Conservation (phyloP, 1,284 basidiomycete species). For the Ceratorhiza oryzae-sativae region DNA sequence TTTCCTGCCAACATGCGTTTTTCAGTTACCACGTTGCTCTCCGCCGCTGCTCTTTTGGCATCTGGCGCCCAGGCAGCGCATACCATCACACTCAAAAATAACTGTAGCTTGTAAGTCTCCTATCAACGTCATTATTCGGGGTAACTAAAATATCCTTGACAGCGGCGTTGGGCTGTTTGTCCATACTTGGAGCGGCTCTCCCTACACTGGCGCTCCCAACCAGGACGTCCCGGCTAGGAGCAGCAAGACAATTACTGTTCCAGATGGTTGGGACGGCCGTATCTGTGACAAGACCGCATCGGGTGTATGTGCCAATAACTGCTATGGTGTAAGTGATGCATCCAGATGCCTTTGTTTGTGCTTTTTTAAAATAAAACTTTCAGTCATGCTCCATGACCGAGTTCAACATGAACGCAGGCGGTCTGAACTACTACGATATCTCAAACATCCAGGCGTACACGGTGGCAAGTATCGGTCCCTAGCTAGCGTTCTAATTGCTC, state of each 20-base stretch:
- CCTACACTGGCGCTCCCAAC: conserved; percentile 17
- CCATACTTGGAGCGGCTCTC: conserved; percentile 28
- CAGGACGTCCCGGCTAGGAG: conserved; percentile 9
- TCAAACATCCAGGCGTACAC: conserved; percentile 39
- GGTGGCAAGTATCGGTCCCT: conserved; percentile 4
- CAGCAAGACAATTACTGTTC: conserved; percentile 28
- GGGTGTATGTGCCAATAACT: conserved; percentile 36
- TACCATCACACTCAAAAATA: conserved; percentile 22
- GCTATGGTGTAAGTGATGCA: conserved; percentile 28
- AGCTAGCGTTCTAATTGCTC: neutral
- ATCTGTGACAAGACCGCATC: conserved; percentile 38
- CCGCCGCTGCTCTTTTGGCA: conserved; percentile 7
- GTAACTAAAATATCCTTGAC: neutral
- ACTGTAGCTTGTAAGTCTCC: conserved; percentile 14
- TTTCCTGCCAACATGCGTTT: conserved; percentile 27
- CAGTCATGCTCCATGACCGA: conserved; percentile 28
- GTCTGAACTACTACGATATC: conserved; percentile 39
- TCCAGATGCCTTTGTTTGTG: neutral
- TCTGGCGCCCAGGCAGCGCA: conserved; percentile 21
- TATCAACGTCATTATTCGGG: neutral
- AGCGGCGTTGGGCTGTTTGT: conserved; percentile 5
- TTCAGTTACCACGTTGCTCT: neutral
- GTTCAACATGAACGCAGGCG: conserved; percentile 37
- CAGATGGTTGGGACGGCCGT: conserved; percentile 39
- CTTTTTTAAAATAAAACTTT: neutral